Evolutionary conservation across 148 eudicot genomes (phyloP), one percentile per base, ranked within the genome.

Genomic region (Tetragonia tetragonoides): DNA sequence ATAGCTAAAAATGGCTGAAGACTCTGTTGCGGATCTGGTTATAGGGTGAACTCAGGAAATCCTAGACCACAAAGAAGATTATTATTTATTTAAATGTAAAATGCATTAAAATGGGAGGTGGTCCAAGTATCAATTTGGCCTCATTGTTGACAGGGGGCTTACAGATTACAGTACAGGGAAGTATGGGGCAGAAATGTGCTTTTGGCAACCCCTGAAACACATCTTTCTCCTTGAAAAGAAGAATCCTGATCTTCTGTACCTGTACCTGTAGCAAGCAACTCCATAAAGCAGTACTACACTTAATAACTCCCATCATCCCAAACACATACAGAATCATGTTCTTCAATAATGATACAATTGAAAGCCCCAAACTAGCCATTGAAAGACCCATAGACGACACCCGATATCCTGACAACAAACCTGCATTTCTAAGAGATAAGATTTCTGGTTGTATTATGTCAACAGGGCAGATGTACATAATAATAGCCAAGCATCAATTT

Each of bases 61-160:
- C 16, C 18, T 56, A 23, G 34, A 21, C 77, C 76, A 53, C 72
- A 72, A 62, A 65, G 16, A 38, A 66, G 23, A 16, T 5, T 10
- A 18, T 39, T 60, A 28, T 41, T 74, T 28, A 54, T 49, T 62
- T 77, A 21, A 72, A 28, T 14, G 12, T 10, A 9, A 10, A 49
- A 7, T 40, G 7, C 37, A 15, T 63, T 3, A 5, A 71, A 53
- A 17, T 77, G n/a, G 17, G 61, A 11, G 57, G 78, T 78, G 78
- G 84, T 82, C 81, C 84, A 78, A 78, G 70, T 66, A 14, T 5
- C 81, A 78, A 78, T 34, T 77, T 73, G 78, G 51, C 74, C 49
- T 38, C 57, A 39, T 68, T 73, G 38, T 39, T 78, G 72, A 51
- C 68, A 72, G 69, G 46, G 41, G 51, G 51, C 11, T 40, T 72